Percentiles rank a stretch among this genome's conserved stretches.
phyloP scores from a whole-genome alignment of 495 filamentous ascomycete genomes.

The Polyplosphaeria fusca region DNA sequence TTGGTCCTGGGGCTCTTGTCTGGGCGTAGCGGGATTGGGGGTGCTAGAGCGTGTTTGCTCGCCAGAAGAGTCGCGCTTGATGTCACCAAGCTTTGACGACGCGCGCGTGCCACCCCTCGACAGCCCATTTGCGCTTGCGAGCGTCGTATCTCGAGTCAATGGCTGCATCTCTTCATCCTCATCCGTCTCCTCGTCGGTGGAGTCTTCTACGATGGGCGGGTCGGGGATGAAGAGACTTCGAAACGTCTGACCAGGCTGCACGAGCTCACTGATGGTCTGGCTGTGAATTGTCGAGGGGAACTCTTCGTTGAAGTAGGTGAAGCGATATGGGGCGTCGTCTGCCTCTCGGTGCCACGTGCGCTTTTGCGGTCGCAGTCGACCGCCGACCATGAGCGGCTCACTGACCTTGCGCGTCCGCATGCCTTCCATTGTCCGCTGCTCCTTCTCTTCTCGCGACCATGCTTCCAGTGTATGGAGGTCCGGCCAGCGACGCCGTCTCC shows the following conservation, averaged over 20 bases:
- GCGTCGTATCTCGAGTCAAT: slow-evolving; percentile 7
- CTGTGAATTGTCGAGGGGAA: slow-evolving; percentile 92
- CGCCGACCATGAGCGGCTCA: slow-evolving; percentile 87
- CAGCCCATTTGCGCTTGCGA: background rate
- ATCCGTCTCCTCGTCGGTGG: slow-evolving; percentile 30
- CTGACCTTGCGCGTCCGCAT: slow-evolving; percentile 88
- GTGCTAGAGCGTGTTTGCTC: slow-evolving; percentile 31
- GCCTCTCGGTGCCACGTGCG: slow-evolving; percentile 78
- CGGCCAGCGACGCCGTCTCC: slow-evolving; percentile 56
- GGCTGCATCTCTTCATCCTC: slow-evolving; percentile 35
- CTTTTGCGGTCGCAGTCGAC: slow-evolving; percentile 78
- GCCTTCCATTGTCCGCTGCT: slow-evolving; percentile 73
- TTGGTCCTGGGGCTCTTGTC: background rate
- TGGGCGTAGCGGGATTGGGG: background rate
- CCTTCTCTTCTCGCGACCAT: slow-evolving; percentile 89
- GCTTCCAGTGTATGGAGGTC: slow-evolving; percentile 77
- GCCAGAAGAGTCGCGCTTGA: slow-evolving; percentile 22
- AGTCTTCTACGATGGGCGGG: slow-evolving; percentile 59
- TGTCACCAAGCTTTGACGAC: slow-evolving; percentile 4
- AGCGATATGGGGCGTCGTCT: slow-evolving; percentile 88
- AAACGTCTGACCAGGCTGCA: slow-evolving; percentile 80
- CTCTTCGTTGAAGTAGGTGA: slow-evolving; percentile 98
- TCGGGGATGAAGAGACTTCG: slow-evolving; percentile 79
- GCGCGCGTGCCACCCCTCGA: slow-evolving; percentile 4
- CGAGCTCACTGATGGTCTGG: slow-evolving; percentile 86